Conservation (phyloP, 1,284 basidiomycete genomes). For the Thelephora terrestris region DNA sequence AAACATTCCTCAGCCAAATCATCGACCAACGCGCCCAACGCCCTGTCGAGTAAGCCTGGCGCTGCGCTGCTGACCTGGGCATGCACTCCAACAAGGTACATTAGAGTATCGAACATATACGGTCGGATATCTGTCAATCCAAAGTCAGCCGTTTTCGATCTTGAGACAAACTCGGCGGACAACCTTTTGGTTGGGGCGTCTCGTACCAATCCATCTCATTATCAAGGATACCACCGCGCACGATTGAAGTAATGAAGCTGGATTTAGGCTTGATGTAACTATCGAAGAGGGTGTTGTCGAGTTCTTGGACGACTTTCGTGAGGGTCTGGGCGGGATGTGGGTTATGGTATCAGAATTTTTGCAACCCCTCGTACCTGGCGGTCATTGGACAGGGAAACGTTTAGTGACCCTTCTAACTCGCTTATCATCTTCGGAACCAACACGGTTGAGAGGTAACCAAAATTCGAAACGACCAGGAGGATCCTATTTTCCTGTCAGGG, state of each 20-base stretch:
- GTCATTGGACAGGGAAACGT: slow-evolving; percentile 68
- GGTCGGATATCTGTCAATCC: slow-evolving; percentile 70
- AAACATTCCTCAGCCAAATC: slow-evolving; percentile 77
- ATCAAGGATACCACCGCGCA: slow-evolving; percentile 75
- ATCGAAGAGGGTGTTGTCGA: slow-evolving; percentile 84
- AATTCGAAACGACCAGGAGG: slow-evolving; percentile 85
- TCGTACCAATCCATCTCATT: slow-evolving; percentile 85
- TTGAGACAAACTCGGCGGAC: slow-evolving; percentile 14
- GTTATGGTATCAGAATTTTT: slow-evolving; percentile 2
- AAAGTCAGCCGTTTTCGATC: background rate
- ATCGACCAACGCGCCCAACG: slow-evolving; percentile 76
- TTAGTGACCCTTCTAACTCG: slow-evolving; percentile 74
- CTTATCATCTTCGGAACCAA: slow-evolving; percentile 75
- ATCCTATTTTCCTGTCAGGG: slow-evolving; percentile 72
- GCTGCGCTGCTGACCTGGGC: slow-evolving; percentile 81
- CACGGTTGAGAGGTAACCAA: slow-evolving; percentile 62
- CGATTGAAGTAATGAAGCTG: slow-evolving; percentile 51
- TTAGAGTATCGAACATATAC: slow-evolving; percentile 87
- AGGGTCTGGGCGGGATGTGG: slow-evolving; percentile 40
- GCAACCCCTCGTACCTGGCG: slow-evolving; percentile 36
- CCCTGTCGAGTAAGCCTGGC: slow-evolving; percentile 70
- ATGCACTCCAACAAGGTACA: slow-evolving; percentile 87
- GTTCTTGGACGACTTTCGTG: slow-evolving; percentile 67
- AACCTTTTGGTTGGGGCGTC: slow-evolving; percentile 80
- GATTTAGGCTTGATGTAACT: slow-evolving; percentile 80